Conservation (phyloP, 164 flowering plant species). For the Liquidambar formosana region DNA sequence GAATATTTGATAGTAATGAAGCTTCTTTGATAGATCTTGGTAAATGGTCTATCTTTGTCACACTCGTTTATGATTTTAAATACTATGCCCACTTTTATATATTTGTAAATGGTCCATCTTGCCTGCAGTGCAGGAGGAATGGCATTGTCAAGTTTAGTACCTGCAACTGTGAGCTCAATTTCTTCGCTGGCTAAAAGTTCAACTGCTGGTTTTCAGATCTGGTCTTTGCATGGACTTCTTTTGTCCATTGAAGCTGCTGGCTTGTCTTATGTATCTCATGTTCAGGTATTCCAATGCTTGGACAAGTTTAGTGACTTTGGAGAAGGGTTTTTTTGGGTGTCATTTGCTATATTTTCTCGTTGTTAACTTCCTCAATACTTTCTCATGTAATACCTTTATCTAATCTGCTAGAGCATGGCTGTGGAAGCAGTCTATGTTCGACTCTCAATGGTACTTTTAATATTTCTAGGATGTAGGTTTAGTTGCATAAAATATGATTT, state of each 20-base stretch:
- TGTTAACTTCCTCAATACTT: neutral
- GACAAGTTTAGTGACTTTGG: neutral
- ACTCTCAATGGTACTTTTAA: neutral
- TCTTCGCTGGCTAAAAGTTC: conserved; percentile 77
- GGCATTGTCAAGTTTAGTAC: conserved; percentile 92
- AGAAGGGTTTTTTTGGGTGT: neutral
- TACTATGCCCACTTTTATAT: neutral
- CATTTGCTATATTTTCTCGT: neutral
- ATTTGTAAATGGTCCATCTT: conserved; percentile 9
- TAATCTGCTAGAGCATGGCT: neutral
- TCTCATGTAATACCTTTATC: neutral
- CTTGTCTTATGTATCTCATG: conserved; percentile 89
- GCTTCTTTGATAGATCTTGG: no score
- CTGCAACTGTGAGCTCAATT: conserved; percentile 81
- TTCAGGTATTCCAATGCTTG: conserved; percentile 60
- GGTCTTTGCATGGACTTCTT: conserved; percentile 98
- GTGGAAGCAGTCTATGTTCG: neutral
- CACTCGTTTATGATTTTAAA: no score
- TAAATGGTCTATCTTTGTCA: no score
- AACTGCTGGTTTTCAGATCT: conserved; percentile 62
- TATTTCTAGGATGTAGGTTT: neutral
- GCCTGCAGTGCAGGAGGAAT: conserved; percentile 97
- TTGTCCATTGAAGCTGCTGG: conserved; percentile 97
- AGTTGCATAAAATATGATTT: neutral
- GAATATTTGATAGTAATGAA: no score